These are phyloP conservation scores for Zygotorulaspora chibaensis DNA, from an alignment of 805 yeast species.

Conservation along the genomic window DNA sequence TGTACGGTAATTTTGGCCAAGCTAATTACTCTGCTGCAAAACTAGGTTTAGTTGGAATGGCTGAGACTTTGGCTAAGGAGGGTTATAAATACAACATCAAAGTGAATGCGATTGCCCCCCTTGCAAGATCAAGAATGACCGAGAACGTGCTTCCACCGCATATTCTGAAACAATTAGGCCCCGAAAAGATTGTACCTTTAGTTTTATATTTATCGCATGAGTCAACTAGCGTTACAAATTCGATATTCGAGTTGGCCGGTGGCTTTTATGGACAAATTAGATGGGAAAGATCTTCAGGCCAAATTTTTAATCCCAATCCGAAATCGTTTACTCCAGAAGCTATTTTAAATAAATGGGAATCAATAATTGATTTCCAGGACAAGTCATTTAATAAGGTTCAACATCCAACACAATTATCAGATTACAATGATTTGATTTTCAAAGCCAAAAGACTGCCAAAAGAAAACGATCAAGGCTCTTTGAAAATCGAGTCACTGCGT, in stretches of 20 bases:
- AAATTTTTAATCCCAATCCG: slow-evolving; percentile 67
- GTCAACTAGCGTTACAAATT: slow-evolving; percentile 56
- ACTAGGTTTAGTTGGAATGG: slow-evolving; percentile 81
- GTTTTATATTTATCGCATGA: slow-evolving; percentile 78
- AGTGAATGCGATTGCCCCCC: slow-evolving; percentile 86
- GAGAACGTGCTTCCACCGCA: slow-evolving; percentile 85
- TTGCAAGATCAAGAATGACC: slow-evolving; percentile 96
- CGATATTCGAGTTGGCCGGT: slow-evolving; percentile 89
- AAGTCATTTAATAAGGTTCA: slow-evolving; percentile 51
- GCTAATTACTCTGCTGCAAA: slow-evolving; percentile 94
- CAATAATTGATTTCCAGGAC: slow-evolving; percentile 59
- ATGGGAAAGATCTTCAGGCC: slow-evolving; percentile 93
- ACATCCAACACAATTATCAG: slow-evolving; percentile 69
- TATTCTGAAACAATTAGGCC: slow-evolving; percentile 70
- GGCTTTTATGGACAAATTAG: slow-evolving; percentile 88
- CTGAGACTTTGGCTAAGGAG: slow-evolving; percentile 93
- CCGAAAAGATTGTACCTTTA: slow-evolving; percentile 89
- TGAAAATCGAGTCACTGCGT: slow-evolving; percentile 53
- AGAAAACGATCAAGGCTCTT: slow-evolving; percentile 52
- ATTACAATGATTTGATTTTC: slow-evolving; percentile 59
- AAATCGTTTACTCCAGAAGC: slow-evolving; percentile 79
- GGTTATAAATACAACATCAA: slow-evolving; percentile 80
- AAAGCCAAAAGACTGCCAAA: slow-evolving; percentile 48
- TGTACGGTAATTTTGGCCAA: slow-evolving; percentile 96
- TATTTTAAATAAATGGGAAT: slow-evolving; percentile 60